phyloP scores from a whole-genome alignment of 805 yeast species.

The Jamesozyma lodderae region DNA sequence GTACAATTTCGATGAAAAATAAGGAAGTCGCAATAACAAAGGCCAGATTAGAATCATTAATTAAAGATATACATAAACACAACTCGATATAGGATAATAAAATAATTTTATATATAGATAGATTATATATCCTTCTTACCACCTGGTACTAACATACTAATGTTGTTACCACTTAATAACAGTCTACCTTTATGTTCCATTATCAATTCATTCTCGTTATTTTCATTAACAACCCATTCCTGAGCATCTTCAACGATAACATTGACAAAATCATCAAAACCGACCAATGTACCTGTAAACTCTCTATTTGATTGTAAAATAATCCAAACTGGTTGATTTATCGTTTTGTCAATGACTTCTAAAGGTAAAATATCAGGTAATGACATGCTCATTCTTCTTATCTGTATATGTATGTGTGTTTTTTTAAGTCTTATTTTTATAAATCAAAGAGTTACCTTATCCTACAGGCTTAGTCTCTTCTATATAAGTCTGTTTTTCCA shows the following conservation, averaged over 20 bases:
- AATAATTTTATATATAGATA: no score
- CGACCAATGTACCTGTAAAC: conserved; percentile 79
- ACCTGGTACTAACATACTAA: conserved; percentile 60
- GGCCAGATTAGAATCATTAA: conserved; percentile 15
- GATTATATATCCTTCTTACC: conserved; percentile 28
- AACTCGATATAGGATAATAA: no score
- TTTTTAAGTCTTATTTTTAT: no score
- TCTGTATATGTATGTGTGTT: no score
- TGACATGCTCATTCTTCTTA: no score
- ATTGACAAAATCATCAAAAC: conserved; percentile 93
- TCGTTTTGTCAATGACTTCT: conserved; percentile 80
- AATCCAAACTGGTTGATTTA: conserved; percentile 73
- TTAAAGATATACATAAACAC: not conserved
- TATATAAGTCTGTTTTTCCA: no score
- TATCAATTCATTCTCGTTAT: conserved; percentile 34
- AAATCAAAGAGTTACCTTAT: no score
- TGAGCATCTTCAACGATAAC: conserved; percentile 71
- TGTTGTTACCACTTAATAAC: conserved; percentile 62
- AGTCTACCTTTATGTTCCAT: conserved; percentile 43
- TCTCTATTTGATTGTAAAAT: conserved; percentile 60
- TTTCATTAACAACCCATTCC: conserved; percentile 19
- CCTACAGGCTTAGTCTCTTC: no score
- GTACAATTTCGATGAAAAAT: conserved; percentile 25
- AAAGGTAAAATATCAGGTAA: conserved; percentile 45
- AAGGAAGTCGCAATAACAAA: conserved; percentile 24